These are phyloP conservation scores for Backusella mclennaniae DNA, from an alignment of 192 early-diverging fungal species.

Conservation along the genomic window DNA sequence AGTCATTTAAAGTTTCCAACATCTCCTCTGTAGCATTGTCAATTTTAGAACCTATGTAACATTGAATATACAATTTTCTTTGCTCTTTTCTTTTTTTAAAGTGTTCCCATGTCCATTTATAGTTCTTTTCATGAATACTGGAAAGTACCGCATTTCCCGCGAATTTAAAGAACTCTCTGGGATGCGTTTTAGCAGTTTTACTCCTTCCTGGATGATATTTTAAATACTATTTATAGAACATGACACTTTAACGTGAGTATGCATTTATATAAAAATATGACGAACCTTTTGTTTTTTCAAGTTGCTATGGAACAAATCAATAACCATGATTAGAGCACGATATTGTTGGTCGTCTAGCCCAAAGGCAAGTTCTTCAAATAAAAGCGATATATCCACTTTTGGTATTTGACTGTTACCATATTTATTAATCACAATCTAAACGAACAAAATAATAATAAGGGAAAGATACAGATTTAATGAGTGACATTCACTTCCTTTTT, in stretches of 20 bases:
- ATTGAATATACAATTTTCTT: constrained; percentile 61
- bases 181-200: constrained; percentile 68
- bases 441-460: neutral
- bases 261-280: neutral
- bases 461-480: constrained; percentile 37
- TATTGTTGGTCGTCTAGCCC: constrained; percentile 77
- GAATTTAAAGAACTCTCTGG: constrained; percentile 67
- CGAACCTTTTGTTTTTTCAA: constrained; percentile 31
- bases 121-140: constrained; percentile 73
- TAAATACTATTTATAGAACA: constrained; percentile 50
- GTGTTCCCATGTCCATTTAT: constrained; percentile 73
- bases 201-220: constrained; percentile 64
- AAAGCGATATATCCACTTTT: constrained; percentile 52
- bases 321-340: constrained; percentile 56
- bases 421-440: constrained; percentile 21
- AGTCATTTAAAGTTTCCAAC: constrained; percentile 42
- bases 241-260: neutral
- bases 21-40: constrained; percentile 40
- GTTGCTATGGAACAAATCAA: constrained; percentile 35
- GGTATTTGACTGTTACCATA: constrained; percentile 14
- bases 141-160: constrained; percentile 61
- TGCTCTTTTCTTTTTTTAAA: constrained; percentile 67
- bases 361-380: constrained; percentile 80
- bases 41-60: constrained; percentile 48
- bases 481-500: neutral